Evolutionary conservation across 2,329 filamentous ascomycete genomes (phyloP).

Genomic region (Trichoderma polysporum): DNA sequence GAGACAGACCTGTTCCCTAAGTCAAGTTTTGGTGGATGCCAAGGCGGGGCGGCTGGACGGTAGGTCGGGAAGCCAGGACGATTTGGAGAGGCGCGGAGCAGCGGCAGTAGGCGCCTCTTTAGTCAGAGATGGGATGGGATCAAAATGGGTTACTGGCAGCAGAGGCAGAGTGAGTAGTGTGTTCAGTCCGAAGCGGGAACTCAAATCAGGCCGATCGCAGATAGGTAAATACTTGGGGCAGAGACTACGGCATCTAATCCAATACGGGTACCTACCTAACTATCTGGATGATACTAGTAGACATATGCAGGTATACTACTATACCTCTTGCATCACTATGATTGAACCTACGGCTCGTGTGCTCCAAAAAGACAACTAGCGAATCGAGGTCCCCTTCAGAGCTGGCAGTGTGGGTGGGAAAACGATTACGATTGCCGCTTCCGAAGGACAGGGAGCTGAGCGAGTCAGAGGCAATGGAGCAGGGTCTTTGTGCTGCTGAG

Average conservation of each 20-base stretch:
- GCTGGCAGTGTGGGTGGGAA: background rate
- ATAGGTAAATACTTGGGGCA: too few species aligned
- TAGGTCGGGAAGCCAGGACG: constrained; percentile 1
- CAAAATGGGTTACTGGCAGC: too few species aligned
- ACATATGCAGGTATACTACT: background rate
- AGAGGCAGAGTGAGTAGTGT: too few species aligned
- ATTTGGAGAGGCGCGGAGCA: background rate
- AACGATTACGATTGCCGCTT: background rate
- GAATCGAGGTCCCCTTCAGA: background rate
- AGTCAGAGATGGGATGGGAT: too few species aligned
- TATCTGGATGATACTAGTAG: background rate
- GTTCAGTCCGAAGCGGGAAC: too few species aligned
- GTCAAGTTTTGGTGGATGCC: constrained; percentile 4
- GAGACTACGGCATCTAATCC: too few species aligned
- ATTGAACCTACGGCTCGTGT: background rate
- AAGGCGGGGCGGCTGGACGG: constrained; percentile 12
- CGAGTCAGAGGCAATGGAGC: background rate
- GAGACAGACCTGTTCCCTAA: background rate
- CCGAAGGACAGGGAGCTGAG: background rate
- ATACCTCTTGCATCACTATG: background rate
- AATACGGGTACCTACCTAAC: background rate
- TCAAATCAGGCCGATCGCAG: too few species aligned
- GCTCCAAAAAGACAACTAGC: background rate
- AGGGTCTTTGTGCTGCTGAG: background rate
- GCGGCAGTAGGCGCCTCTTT: background rate